Evolutionary conservation across 768 basidiomycete genomes (phyloP).

Genomic region (Coprinopsis strossmayeri): DNA sequence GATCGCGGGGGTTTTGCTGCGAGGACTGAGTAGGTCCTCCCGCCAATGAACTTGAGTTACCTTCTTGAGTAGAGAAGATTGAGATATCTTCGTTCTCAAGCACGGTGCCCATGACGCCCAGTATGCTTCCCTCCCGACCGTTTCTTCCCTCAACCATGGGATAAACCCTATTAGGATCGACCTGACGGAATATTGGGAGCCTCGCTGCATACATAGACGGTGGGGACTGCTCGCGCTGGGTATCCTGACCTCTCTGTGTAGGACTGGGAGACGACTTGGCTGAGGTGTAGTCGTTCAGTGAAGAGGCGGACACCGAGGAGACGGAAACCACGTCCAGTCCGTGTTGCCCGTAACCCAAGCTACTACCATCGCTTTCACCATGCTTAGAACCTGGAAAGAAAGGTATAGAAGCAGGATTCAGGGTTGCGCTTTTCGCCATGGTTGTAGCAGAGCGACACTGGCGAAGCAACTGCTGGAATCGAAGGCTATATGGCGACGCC

Average conservation of each 20-base stretch:
- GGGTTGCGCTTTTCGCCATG: constrained; percentile 71
- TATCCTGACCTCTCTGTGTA: constrained; percentile 27
- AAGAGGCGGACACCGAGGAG: constrained; percentile 51
- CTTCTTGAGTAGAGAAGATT: constrained; percentile 15
- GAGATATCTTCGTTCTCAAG: constrained; percentile 47
- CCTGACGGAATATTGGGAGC: constrained; percentile 41
- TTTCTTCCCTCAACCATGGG: constrained; percentile 28
- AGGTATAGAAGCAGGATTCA: constrained; percentile 79
- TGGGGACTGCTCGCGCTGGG: constrained; percentile 30
- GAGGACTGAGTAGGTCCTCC: constrained; percentile 28
- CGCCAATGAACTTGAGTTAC: constrained; percentile 16
- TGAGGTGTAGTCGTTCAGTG: constrained; percentile 58
- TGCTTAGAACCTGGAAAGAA: constrained; percentile 75
- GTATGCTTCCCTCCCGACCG: constrained; percentile 41
- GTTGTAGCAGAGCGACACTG: constrained; percentile 25
- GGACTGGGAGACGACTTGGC: constrained; percentile 68
- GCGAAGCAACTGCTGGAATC: constrained; percentile 32
- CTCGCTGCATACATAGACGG: constrained; percentile 31
- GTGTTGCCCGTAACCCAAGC: constrained; percentile 40
- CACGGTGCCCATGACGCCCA: constrained; percentile 45
- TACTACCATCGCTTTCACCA: constrained; percentile 48
- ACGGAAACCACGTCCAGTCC: constrained; percentile 43
- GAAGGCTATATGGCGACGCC: constrained; percentile 29
- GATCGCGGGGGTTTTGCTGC: constrained; percentile 20
- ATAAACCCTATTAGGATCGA: constrained; percentile 39